Percentiles rank a stretch among this genome's conserved stretches.
phyloP scores from a whole-genome alignment of 768 basidiomycete species.

The Amanita pseudoporphyria region DNA sequence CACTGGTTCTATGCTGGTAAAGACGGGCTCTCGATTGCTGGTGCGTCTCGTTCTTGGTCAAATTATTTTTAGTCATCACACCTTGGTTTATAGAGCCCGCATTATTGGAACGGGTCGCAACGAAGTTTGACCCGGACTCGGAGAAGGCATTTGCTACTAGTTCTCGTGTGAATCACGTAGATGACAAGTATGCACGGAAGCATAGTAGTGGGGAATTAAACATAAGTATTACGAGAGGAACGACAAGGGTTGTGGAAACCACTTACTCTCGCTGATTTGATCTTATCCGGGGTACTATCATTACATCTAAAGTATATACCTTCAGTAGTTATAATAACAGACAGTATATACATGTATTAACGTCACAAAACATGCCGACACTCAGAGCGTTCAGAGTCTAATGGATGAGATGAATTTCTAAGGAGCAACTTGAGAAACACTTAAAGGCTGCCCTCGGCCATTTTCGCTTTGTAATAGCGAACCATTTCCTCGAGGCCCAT shows the following conservation, averaged over 20 bases:
- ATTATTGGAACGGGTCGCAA: not conserved
- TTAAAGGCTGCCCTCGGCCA: constrained; percentile 75
- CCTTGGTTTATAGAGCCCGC: not conserved
- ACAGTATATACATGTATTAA: too few species aligned
- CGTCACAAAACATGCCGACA: too few species aligned
- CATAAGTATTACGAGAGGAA: not conserved
- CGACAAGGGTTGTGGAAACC: not conserved
- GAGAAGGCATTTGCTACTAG: not conserved
- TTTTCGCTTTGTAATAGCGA: constrained; percentile 83
- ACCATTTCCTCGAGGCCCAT: constrained; percentile 97
- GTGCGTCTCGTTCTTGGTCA: constrained; percentile 20
- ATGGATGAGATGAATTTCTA: not conserved
- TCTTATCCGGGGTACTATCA: too few species aligned
- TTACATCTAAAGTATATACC: too few species aligned
- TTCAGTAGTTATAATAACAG: too few species aligned
- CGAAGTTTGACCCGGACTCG: not conserved
- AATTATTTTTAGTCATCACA: not conserved
- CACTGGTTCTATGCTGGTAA: constrained; percentile 58
- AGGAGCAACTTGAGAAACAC: not conserved
- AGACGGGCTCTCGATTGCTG: constrained; percentile 46
- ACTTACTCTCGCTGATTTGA: too few species aligned
- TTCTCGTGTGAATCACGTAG: not conserved
- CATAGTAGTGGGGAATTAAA: not conserved
- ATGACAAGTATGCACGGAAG: constrained; percentile 1
- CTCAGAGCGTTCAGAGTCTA: too few species aligned